Base-by-base conservation (phyloP, 208 protist genomes). In the Porcisia hertigi region DNA sequence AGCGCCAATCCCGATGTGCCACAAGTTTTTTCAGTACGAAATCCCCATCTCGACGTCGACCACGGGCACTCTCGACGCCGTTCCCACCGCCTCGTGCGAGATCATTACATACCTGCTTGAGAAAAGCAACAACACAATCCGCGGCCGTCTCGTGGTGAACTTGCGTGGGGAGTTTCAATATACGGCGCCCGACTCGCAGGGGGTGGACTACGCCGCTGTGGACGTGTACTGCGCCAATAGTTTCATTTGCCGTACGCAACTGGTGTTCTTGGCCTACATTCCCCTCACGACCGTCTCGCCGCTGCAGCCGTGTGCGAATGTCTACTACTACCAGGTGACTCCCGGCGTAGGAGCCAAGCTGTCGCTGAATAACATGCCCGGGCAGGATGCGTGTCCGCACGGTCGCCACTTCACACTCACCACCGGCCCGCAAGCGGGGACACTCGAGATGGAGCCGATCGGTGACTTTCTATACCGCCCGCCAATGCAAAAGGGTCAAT, bases 381-480 rank as follows among this genome's bases (percentile, higher is more conserved):
- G 86, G 8, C 81, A 94, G 73, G 84, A 91, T 74, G n/a, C 79
- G 9, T 96, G 92, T 79, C 75, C 69, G 66, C 75, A 88, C 57
- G 92, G 87, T 66, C 89, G 88, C 74, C 93, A 93, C 82, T 96
- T 94, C 85, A 88, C 80, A 12, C 70, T 96, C 30, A 86, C 75
- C 30, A 53, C 77, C 54, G 69, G 62, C 0, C 88, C 88, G 25
- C 77, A 79, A 63, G 81, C 55, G 25, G 92, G 92, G 71, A 70
- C 30, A 20, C 18, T 96, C 39, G 81, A 87, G 23, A 58, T 96
- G 49, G 84, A 78, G 52, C 80, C 80, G 59, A 83, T 76, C 62
- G 92, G 92, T 45, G 88, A 96, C 79, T 96, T 96, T 73, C 62
- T 88, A 49, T 96, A 91, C 83, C 57, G 69, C 55, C 84, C 92